phyloP scores from a whole-genome alignment of 2,329 filamentous ascomycete species.

The Chaetomium sp. region DNA sequence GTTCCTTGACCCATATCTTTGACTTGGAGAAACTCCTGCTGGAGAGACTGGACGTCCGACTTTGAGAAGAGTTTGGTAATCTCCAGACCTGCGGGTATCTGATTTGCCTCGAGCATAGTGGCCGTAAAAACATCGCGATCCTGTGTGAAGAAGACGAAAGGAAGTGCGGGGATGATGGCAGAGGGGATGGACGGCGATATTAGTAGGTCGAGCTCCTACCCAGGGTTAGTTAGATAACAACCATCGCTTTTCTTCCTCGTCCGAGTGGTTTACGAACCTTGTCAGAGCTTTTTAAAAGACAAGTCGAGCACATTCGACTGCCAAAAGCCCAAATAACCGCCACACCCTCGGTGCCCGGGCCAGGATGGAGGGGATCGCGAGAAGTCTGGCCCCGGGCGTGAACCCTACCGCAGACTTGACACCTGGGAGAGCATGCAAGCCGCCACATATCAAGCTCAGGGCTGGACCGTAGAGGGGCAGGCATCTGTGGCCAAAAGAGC shows the following conservation, averaged over 20 bases:
- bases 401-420: slow-evolving; percentile 66
- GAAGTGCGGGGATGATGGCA: slow-evolving; percentile 66
- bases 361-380: slow-evolving; percentile 56
- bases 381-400: slow-evolving; percentile 35
- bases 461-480: slow-evolving; percentile 64
- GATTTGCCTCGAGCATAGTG: slow-evolving; percentile 54
- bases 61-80: slow-evolving; percentile 69
- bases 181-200: slow-evolving; percentile 63
- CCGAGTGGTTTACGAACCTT: slow-evolving; percentile 56
- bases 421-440: slow-evolving; percentile 62
- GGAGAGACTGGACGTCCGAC: slow-evolving; percentile 63
- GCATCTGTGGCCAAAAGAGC: slow-evolving; percentile 66
- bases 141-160: slow-evolving; percentile 66
- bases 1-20: slow-evolving; percentile 67
- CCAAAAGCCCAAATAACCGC: slow-evolving; percentile 72
- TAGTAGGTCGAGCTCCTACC: slow-evolving; percentile 69
- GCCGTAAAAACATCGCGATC: slow-evolving; percentile 63
- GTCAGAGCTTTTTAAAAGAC: slow-evolving; percentile 60
- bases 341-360: slow-evolving; percentile 63
- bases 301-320: slow-evolving; percentile 65
- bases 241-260: slow-evolving; percentile 15
- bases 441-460: slow-evolving; percentile 78
- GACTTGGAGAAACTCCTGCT: slow-evolving; percentile 63
- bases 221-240: slow-evolving; percentile 31
- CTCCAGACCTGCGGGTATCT: slow-evolving; percentile 50